Conservation (phyloP, 805 yeast species). For the Pichia phayaonensis region DNA sequence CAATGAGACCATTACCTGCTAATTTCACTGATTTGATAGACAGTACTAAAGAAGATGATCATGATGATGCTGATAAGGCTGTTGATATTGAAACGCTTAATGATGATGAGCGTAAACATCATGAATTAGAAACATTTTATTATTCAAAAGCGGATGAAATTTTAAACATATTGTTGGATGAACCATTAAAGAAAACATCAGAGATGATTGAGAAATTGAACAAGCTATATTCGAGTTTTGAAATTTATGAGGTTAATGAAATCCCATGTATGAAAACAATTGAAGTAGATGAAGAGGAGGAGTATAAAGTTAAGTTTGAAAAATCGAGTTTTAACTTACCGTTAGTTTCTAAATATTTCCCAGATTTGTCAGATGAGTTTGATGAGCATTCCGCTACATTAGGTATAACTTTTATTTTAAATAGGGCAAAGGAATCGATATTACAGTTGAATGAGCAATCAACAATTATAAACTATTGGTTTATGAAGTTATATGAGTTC, state of each 20-base stretch:
- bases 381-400: constrained; percentile 8
- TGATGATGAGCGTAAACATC: constrained; percentile 26
- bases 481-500: constrained; percentile 33
- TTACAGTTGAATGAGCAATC: constrained; percentile 46
- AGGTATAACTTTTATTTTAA: constrained; percentile 20
- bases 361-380: neutral
- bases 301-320: neutral
- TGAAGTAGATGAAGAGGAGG: constrained; percentile 2
- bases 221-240: constrained; percentile 12
- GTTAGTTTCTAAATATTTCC: constrained; percentile 6
- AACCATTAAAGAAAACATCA: constrained; percentile 32
- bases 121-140: constrained; percentile 40
- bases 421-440: constrained; percentile 19
- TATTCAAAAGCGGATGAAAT: constrained; percentile 56
- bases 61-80: constrained; percentile 17
- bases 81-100: constrained; percentile 20
- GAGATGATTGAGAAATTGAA: constrained; percentile 20
- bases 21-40: constrained; percentile 25
- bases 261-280: neutral
- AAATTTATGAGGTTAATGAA: constrained; percentile 4
- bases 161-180: constrained; percentile 46
- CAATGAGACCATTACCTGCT: constrained; percentile 27
- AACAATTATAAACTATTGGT: constrained; percentile 43
- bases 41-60: constrained; percentile 3
- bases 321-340: constrained; percentile 1